Conservation (phyloP, 805 yeast genomes). For the Teunomyces funiuensis region DNA sequence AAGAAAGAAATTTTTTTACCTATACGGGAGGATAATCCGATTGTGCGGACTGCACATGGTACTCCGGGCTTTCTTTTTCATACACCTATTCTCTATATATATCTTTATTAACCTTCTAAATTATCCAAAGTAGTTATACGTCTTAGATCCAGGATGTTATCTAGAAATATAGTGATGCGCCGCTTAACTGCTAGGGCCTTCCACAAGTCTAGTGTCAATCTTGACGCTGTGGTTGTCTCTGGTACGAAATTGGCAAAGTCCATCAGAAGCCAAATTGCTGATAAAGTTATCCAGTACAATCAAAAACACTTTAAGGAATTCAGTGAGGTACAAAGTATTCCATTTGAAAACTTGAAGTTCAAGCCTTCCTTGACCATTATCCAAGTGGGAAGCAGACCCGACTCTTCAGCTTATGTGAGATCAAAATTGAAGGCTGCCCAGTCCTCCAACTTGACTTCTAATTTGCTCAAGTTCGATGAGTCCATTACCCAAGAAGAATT, state of each 20-base stretch:
- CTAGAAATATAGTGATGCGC: conserved; percentile 4
- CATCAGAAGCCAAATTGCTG: conserved; percentile 38
- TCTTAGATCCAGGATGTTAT: conserved; percentile 2
- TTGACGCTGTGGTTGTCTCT: conserved; percentile 39
- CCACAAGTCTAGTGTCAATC: conserved; percentile 13
- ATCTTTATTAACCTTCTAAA: neutral
- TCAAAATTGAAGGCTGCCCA: conserved; percentile 89
- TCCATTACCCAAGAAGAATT: conserved; percentile 59
- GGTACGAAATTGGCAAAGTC: conserved; percentile 43
- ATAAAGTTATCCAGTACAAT: conserved; percentile 39
- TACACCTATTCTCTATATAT: conserved; percentile 1
- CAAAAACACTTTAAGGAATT: conserved; percentile 24
- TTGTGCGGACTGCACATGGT: neutral
- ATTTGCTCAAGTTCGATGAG: conserved; percentile 63
- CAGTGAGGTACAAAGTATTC: conserved; percentile 15
- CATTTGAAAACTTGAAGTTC: conserved; percentile 44
- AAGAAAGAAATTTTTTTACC: conserved; percentile 3
- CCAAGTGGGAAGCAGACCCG: conserved; percentile 90
- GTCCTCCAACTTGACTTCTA: conserved; percentile 75
- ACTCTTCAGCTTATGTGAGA: conserved; percentile 85
- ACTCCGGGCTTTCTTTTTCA: neutral
- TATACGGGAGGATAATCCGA: neutral
- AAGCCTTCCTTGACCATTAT: conserved; percentile 77
- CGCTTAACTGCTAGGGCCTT: conserved; percentile 4
- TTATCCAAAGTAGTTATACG: neutral